A percentile compares a stretch with the other conserved stretches of the same genome.
Evolutionary conservation across 2,329 filamentous ascomycete genomes (phyloP).

Genomic region (Dendrostoma leiphaemia): DNA sequence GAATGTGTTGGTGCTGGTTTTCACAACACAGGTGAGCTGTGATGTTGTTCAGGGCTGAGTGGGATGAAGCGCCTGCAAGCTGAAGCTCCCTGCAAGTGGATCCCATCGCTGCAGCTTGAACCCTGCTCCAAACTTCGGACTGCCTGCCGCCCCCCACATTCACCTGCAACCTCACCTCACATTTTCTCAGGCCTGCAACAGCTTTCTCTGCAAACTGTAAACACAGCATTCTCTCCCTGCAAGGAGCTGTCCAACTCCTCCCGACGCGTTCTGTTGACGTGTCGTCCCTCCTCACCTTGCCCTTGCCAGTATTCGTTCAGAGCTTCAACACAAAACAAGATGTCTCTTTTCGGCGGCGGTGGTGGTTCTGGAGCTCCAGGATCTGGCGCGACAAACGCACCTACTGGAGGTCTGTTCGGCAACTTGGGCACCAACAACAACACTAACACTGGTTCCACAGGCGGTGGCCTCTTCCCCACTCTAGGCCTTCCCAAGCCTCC

Average conservation of each 20-base stretch:
- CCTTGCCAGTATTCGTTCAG: not conserved
- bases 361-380: conserved; percentile 21
- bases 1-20: too few relatives aligned
- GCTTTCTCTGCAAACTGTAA: conserved; percentile 8
- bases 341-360: conserved; percentile 24
- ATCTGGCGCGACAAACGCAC: conserved; percentile 15
- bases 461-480: conserved; percentile 19
- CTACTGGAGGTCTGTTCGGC: conserved; percentile 32
- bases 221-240: conserved; percentile 13
- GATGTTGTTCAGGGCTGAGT: too few relatives aligned
- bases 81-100: too few relatives aligned
- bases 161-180: not conserved
- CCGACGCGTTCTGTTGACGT: conserved; percentile 18
- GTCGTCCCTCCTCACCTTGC: conserved; percentile 5
- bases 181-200: conserved; percentile 8
- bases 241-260: conserved; percentile 4
- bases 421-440: conserved; percentile 15
- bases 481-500: not conserved
- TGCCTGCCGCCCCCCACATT: conserved; percentile 14
- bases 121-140: not conserved
- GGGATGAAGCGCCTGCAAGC: too few relatives aligned
- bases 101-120: not conserved
- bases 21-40: too few relatives aligned
- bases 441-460: conserved; percentile 17
- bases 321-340: conserved; percentile 14